phyloP scores from a whole-genome alignment of 2,329 filamentous ascomycete genomes.

The Magnaporthales sp. region DNA sequence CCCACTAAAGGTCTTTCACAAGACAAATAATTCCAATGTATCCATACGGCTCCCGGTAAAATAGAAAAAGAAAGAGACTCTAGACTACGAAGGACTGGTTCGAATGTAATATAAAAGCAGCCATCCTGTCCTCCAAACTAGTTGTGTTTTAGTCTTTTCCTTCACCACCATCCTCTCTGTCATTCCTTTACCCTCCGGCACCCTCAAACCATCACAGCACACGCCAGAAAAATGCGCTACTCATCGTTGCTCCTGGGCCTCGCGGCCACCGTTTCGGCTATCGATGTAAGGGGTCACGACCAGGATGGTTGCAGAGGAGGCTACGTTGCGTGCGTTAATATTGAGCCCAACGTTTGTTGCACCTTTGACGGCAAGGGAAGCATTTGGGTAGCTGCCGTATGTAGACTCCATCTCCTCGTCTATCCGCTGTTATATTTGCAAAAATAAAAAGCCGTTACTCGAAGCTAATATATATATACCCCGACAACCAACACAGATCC shows the following conservation, averaged over 20 bases:
- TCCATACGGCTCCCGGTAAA: too few relatives aligned
- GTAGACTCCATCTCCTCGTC: neutral
- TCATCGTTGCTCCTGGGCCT: neutral
- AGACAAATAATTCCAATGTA: too few relatives aligned
- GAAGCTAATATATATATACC: neutral
- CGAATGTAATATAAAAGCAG: neutral
- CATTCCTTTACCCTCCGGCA: neutral
- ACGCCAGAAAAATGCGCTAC: neutral
- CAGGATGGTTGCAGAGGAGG: neutral
- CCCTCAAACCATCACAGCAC: neutral
- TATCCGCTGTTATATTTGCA: neutral
- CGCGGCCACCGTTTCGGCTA: neutral
- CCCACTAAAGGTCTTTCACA: too few relatives aligned
- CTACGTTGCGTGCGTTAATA: neutral
- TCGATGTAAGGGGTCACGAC: neutral
- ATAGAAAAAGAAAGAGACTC: too few relatives aligned
- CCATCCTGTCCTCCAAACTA: neutral
- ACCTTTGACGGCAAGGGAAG: neutral
- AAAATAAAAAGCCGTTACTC: neutral
- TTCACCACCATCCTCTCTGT: neutral
- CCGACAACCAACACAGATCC: neutral
- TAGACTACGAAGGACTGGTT: too few relatives aligned
- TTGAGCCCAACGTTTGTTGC: conserved; percentile 1
- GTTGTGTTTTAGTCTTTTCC: neutral
- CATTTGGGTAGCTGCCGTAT: neutral